Conservation (phyloP, 495 filamentous ascomycete species). For the Talaromyces ruber region DNA sequence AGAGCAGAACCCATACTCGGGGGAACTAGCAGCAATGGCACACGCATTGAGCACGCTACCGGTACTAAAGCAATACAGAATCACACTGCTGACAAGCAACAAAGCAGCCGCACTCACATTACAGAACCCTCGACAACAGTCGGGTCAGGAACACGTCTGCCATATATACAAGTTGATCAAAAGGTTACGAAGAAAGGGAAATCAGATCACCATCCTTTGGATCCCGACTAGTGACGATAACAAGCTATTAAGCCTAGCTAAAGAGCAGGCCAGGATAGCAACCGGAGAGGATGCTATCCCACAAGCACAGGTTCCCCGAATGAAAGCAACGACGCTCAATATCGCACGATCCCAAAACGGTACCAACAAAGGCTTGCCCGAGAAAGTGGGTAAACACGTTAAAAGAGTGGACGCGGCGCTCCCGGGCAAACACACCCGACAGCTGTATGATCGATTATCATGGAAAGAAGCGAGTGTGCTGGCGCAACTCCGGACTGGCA, state of each 20-base stretch:
- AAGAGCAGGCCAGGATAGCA: constrained; percentile 15
- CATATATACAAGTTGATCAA: constrained; percentile 14
- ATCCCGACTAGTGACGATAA: constrained; percentile 12
- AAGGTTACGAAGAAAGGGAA: constrained; percentile 13
- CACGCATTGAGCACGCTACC: constrained; percentile 9
- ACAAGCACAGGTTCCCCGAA: constrained; percentile 8
- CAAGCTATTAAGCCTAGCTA: constrained; percentile 16
- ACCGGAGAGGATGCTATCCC: constrained; percentile 9
- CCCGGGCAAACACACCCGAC: no score
- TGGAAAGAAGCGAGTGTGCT: no score
- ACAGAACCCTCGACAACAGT: constrained; percentile 15
- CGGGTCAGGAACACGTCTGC: constrained; percentile 12
- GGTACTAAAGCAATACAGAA: constrained; percentile 8
- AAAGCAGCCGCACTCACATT: constrained; percentile 15
- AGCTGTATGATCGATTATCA: no score
- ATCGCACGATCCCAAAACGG: background rate
- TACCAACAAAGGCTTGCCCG: background rate
- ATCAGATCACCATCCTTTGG: constrained; percentile 9
- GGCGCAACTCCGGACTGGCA: no score
- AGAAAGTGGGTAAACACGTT: no score
- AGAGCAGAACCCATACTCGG: constrained; percentile 13
- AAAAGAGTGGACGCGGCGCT: no score
- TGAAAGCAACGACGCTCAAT: constrained; percentile 9
- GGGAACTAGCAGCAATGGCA: constrained; percentile 13
- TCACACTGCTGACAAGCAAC: constrained; percentile 13